A percentile compares a stretch with the other conserved stretches of the same genome.
phyloP scores from a whole-genome alignment of 768 basidiomycete genomes.

The Suillus fuscotomentosus region DNA sequence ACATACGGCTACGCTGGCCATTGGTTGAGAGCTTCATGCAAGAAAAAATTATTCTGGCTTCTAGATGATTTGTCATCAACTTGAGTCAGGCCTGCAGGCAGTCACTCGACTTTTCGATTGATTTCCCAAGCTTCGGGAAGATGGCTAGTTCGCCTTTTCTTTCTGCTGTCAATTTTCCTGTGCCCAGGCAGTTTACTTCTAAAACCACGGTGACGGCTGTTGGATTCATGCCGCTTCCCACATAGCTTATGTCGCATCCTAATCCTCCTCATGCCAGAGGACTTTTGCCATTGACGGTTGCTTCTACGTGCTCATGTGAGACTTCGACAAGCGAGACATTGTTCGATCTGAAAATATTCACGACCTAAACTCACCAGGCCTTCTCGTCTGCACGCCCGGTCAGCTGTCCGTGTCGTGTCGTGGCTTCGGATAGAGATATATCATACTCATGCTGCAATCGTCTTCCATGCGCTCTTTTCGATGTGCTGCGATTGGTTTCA shows the following conservation, averaged over 20 bases:
- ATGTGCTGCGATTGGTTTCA: not conserved
- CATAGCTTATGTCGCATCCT: not conserved
- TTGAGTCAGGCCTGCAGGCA: no score
- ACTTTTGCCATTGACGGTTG: not conserved
- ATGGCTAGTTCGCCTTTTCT: not conserved
- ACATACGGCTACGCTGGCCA: not conserved
- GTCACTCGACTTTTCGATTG: not conserved
- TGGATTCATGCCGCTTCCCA: not conserved
- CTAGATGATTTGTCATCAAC: no score
- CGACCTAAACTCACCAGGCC: not conserved
- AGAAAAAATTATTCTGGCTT: not conserved
- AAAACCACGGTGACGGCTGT: not conserved
- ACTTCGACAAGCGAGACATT: not conserved
- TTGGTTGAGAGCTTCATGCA: no score
- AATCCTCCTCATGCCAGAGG: not conserved
- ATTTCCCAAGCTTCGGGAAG: not conserved
- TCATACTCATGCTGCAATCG: not conserved
- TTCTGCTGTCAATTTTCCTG: not conserved
- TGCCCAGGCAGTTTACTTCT: not conserved
- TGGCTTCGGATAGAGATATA: not conserved
- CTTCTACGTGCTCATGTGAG: not conserved
- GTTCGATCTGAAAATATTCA: not conserved
- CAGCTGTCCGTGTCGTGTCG: no score
- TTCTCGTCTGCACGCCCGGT: not conserved
- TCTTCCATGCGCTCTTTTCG: no score